phyloP scores from a whole-genome alignment of 108 stramenopile species.

The Pseudonitzschia multiseries region DNA sequence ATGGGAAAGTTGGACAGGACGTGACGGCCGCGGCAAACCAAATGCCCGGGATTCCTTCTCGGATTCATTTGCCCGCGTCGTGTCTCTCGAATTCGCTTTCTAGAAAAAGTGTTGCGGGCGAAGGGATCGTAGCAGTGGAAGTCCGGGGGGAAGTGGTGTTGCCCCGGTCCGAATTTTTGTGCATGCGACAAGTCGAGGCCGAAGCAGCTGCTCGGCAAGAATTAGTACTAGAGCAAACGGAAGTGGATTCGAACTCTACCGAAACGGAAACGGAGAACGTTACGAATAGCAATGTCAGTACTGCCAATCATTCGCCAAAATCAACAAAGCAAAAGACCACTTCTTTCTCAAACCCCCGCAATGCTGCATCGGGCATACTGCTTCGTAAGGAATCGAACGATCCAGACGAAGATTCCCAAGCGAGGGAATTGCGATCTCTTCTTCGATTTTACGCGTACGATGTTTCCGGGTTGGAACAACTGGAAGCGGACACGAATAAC shows the following conservation, averaged over 20 bases:
- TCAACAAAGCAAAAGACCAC: conserved; percentile 1
- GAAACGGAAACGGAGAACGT: background rate
- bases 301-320: background rate
- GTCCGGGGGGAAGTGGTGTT: conserved; percentile 92
- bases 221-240: background rate
- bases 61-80: conserved; percentile 3
- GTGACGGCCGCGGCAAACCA: conserved; percentile 54
- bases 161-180: conserved; percentile 49
- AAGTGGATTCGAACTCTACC: background rate
- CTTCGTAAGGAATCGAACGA: conserved; percentile 62
- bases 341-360: conserved; percentile 86
- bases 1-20: conserved; percentile 82
- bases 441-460: conserved; percentile 91
- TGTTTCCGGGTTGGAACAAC: conserved; percentile 27
- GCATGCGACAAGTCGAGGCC: background rate
- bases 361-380: conserved; percentile 91
- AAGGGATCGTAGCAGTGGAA: conserved; percentile 45
- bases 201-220: background rate
- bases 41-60: conserved; percentile 18
- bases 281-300: background rate
- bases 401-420: conserved; percentile 16
- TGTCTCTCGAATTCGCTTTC: conserved; percentile 5
- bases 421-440: conserved; percentile 45
- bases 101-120: no score
- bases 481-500: background rate